Base-by-base conservation (phyloP, 1,284 basidiomycete species). In the Athelia sp. region DNA sequence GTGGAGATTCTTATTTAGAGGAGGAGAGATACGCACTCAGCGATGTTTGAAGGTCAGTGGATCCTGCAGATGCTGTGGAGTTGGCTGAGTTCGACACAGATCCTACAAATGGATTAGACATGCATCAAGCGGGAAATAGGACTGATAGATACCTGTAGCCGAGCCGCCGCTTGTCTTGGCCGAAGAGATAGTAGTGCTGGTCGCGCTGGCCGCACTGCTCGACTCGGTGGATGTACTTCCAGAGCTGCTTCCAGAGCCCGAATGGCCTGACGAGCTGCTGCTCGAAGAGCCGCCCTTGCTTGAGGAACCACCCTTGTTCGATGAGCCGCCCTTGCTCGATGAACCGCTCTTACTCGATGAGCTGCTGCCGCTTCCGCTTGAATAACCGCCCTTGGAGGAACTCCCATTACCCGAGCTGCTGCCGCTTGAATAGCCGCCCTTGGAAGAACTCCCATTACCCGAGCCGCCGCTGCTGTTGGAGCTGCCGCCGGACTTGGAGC, bases 21-120 rank as follows among this genome's bases (percentile, higher is more conserved):
- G 13, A 6, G 47, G 10, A 15, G 32, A 29, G 3, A 42, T 22
- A 58, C 62, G 40, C 49, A 66, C 66, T 69, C 45, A 65, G 45
- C 11, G 65, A 69, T 13, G 54, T 63, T 54, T 70, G 69, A 17
- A 63, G 49, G 45, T 62, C 54, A 26, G 48, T 50, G 45, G 21
- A 26, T n/a, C 17, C 34, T 44, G 49, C 21, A 18, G 40, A 29
- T 29, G 26, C 11, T 18, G 23, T 18, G 3, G 24, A 43, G n/a
- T 34, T 22, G 22, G 50, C 47, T 24, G 50, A 35, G 26, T 21
- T 24, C 21, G 50, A 51, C 26, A 29, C 26, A 6, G 26, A 22
- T 14, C 15, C n/a, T 36, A 19, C 14, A 22, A 43, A 38, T 18
- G n/a, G 24, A 11, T 43, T 34, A 34, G 32, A 34, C n/a, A 34